These are phyloP conservation scores for Calvatia gigantea DNA, from an alignment of 768 basidiomycete species.

Conservation along the genomic window DNA sequence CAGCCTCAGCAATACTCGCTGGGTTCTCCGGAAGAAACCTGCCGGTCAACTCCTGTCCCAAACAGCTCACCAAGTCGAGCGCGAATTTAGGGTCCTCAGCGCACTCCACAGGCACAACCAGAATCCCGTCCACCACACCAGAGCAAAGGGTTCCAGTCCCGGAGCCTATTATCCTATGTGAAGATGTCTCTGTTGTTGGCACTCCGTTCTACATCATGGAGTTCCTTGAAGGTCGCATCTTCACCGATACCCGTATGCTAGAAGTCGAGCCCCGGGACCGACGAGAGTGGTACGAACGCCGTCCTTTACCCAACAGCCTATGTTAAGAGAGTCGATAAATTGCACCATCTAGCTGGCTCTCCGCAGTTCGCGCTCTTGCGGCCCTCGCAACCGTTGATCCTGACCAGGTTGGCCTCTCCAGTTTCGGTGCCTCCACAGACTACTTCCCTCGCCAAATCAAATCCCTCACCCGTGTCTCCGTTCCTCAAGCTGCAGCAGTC, in stretches of 20 bases:
- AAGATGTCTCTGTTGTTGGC: constrained; percentile 73
- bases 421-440: constrained; percentile 68
- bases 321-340: neutral
- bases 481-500: constrained; percentile 65
- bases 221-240: constrained; percentile 91
- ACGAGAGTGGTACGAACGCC: constrained; percentile 68
- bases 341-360: constrained; percentile 61
- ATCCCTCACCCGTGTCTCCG: constrained; percentile 78
- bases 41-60: constrained; percentile 80
- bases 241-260: constrained; percentile 78
- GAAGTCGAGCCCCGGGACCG: constrained; percentile 60
- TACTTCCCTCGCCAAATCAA: constrained; percentile 96
- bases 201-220: constrained; percentile 98
- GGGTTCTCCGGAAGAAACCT: constrained; percentile 92
- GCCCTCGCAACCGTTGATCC: constrained; percentile 66
- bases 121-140: constrained; percentile 42
- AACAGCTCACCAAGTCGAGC: constrained; percentile 94
- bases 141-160: constrained; percentile 76
- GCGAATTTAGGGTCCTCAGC: constrained; percentile 80
- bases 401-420: constrained; percentile 57
- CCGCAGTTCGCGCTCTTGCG: constrained; percentile 68
- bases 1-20: constrained; percentile 46
- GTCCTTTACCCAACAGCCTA: neutral
- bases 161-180: constrained; percentile 78
- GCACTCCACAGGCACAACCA: constrained; percentile 77